Conservation (phyloP, 495 filamentous ascomycete species). For the Achaetomiella virescens region DNA sequence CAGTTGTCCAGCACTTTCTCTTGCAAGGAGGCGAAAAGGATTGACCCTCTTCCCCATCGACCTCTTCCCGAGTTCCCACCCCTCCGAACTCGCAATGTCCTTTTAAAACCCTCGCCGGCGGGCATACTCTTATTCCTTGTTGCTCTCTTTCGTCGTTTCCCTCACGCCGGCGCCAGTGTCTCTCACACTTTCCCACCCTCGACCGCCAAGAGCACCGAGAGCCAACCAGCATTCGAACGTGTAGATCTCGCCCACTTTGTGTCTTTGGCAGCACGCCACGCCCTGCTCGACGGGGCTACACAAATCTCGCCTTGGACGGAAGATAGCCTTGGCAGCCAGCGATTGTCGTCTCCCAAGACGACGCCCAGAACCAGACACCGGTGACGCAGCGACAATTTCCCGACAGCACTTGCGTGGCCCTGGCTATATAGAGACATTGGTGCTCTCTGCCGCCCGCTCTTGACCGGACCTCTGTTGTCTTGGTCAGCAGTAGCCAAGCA, state of each 20-base stretch:
- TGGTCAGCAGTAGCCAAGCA: not conserved
- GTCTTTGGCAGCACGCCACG: conserved; percentile 24
- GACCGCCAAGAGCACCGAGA: conserved; percentile 22
- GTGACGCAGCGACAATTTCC: conserved; percentile 1
- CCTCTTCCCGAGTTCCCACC: not conserved
- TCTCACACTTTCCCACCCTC: not conserved
- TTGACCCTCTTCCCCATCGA: not conserved
- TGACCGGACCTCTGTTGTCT: not conserved
- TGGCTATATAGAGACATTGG: conserved; percentile 4
- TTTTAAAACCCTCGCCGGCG: conserved; percentile 12
- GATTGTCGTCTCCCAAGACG: conserved; percentile 15
- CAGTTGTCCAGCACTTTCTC: conserved; percentile 9
- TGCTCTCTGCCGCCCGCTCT: not conserved
- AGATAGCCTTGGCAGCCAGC: conserved; percentile 28
- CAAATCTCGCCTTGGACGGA: conserved; percentile 26
- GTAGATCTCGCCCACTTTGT: conserved; percentile 30
- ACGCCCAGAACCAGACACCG: conserved; percentile 2
- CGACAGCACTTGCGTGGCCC: not conserved
- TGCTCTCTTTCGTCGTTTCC: conserved; percentile 4
- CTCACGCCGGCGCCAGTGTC: not conserved
- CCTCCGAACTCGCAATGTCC: conserved; percentile 8
- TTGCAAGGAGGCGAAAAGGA: conserved; percentile 3
- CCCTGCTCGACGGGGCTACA: conserved; percentile 25
- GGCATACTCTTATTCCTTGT: conserved; percentile 10
- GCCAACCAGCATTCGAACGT: conserved; percentile 21